phyloP scores from a whole-genome alignment of 1,139 yeast species.

The Ogataea hybrid region DNA sequence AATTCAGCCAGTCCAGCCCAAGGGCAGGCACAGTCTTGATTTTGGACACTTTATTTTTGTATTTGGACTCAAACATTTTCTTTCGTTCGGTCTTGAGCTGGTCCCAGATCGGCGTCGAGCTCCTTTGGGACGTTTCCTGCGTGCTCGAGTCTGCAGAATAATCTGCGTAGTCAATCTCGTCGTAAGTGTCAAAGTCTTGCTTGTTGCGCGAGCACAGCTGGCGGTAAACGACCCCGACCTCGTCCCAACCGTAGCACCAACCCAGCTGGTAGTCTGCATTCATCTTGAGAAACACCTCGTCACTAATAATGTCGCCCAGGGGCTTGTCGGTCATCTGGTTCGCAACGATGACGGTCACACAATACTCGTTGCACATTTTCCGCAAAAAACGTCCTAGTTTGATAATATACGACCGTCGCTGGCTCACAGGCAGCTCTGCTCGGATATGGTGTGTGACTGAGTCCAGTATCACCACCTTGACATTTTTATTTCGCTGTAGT shows the following conservation, averaged over 20 bases:
- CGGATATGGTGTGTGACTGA: conserved; percentile 86
- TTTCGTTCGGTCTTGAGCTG: conserved; percentile 26
- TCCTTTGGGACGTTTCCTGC: conserved; percentile 1
- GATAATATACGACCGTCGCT: conserved; percentile 44
- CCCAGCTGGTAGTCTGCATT: conserved; percentile 70
- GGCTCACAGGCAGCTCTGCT: conserved; percentile 50
- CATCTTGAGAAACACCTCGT: conserved; percentile 37
- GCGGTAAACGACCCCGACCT: conserved; percentile 29
- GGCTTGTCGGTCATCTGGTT: conserved; percentile 79
- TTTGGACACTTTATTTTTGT: conserved; percentile 27
- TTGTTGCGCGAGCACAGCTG: conserved; percentile 26
- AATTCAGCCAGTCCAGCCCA: conserved; percentile 30
- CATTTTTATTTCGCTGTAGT: conserved; percentile 39
- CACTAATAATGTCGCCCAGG: conserved; percentile 28
- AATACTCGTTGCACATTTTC: conserved; percentile 44
- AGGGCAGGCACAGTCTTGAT: conserved; percentile 33
- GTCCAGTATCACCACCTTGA: conserved; percentile 66
- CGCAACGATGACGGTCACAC: conserved; percentile 66
- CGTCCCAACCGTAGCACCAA: conserved; percentile 75
- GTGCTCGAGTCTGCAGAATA: background rate
- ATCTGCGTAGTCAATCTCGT: conserved; percentile 18
- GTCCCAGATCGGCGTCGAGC: conserved; percentile 19
- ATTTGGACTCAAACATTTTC: conserved; percentile 27
- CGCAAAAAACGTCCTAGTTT: conserved; percentile 49
- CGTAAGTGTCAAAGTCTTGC: conserved; percentile 26